Percentiles rank a stretch among this genome's conserved stretches.
Conservation (phyloP, 371 early-diverging fungal genomes). For the Batrachochytrium dendrobatidis region DNA sequence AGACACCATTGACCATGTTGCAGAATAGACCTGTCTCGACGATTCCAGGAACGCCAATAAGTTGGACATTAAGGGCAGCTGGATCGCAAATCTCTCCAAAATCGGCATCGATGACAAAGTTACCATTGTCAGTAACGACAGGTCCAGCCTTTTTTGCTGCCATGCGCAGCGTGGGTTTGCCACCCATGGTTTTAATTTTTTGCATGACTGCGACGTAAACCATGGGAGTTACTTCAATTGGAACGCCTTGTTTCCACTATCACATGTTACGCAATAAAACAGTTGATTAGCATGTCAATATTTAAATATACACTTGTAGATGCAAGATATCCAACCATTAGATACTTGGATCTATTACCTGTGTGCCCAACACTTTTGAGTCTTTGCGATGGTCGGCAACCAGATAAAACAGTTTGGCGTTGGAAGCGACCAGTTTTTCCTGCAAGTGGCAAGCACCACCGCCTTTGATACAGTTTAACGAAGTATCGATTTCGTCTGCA, state of each 20-base stretch:
- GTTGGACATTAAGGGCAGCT: constrained; percentile 27
- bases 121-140: constrained; percentile 91
- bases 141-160: constrained; percentile 87
- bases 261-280: neutral
- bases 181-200: constrained; percentile 29
- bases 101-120: constrained; percentile 80
- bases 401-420: constrained; percentile 71
- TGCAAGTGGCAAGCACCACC: constrained; percentile 90
- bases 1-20: constrained; percentile 71
- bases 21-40: constrained; percentile 89
- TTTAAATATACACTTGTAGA: too few relatives aligned
- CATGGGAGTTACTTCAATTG: constrained; percentile 82
- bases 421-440: constrained; percentile 84
- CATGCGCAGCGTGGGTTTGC: constrained; percentile 66
- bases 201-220: constrained; percentile 53
- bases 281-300: too few relatives aligned
- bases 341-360: constrained; percentile 34
- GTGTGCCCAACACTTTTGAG: constrained; percentile 62
- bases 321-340: constrained; percentile 2
- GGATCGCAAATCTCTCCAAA: constrained; percentile 64
- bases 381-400: constrained; percentile 86
- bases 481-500: constrained; percentile 70
- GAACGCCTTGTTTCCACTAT: constrained; percentile 78
- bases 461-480: constrained; percentile 80
- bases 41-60: constrained; percentile 74